Conservation (phyloP, 352 stramenopile species). For the Phytophthora pistaciae region DNA sequence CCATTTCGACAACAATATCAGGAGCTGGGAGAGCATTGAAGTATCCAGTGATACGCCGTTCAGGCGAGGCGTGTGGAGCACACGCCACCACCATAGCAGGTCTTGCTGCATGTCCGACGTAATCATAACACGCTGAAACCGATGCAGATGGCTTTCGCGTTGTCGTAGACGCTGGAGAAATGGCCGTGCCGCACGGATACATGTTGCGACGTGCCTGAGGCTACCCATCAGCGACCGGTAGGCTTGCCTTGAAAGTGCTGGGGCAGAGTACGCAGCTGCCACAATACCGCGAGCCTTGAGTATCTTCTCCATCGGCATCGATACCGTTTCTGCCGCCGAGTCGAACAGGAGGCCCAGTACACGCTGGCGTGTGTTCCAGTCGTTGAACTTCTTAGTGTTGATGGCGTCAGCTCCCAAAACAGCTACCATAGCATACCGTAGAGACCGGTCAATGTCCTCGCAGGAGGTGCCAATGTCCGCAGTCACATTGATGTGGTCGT, state of each 20-base stretch:
- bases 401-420: constrained; percentile 23
- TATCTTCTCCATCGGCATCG: constrained; percentile 17
- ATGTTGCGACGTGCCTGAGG: constrained; percentile 20
- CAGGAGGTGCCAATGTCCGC: background rate
- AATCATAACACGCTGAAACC: background rate
- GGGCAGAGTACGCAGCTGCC: constrained; percentile 1
- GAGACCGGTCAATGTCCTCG: constrained; percentile 12
- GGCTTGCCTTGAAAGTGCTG: background rate
- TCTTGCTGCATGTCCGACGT: too few relatives aligned
- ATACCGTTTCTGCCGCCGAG: background rate
- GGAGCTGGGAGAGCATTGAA: constrained; percentile 16
- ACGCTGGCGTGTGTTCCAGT: constrained; percentile 9
- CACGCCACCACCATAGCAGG: too few relatives aligned
- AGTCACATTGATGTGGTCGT: background rate
- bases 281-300: constrained; percentile 10
- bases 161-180: constrained; percentile 15
- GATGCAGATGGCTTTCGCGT: background rate
- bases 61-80: too few relatives aligned
- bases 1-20: constrained; percentile 17
- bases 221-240: constrained; percentile 24
- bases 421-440: constrained; percentile 22
- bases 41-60: constrained; percentile 1
- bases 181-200: constrained; percentile 6
- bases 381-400: constrained; percentile 30
- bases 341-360: constrained; percentile 22